Evolutionary conservation across 805 yeast genomes (phyloP), one percentile per base, ranked within the genome.

Genomic region (Blastobotrys attinorum): DNA sequence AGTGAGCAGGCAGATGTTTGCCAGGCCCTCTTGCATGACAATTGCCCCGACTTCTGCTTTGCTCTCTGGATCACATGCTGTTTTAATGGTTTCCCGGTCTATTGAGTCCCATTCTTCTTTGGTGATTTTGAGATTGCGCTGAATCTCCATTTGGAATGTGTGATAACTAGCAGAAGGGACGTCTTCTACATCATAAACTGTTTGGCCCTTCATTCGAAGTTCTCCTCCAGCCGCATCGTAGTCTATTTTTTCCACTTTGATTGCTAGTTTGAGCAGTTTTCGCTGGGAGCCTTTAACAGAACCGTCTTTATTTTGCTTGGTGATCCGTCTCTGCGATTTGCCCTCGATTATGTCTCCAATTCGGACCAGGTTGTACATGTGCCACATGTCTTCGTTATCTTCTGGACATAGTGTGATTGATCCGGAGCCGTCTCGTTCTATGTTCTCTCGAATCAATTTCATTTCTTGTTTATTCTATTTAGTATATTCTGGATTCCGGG

Each of bases 21-120:
- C 96, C 42, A 92, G 76, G 17, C 97, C 98, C 56, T 92, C 97
- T 62, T 90, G 88, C 55, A 92, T 63, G 0, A 89, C 95, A 20
- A 92, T 79, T 1, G 97, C 97, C 2, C 95, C 98, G 17, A 90
- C 76, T 55, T 90, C 97, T 0, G 96, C 95, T 57, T 80, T 81
- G 31, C 76, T 73, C 45, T 81, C 95, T 15, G 84, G 72, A 16
- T 32, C 18, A 4, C 36, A 15, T n/a, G 18, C 18, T 3, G 17
- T 32, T 4, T n/a, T 6, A 4, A 32, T 15, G 10, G 15, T n/a
- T 15, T 17, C 36, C 8, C 21, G 17, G 20, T 84, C 77, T 39
- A 87, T 77, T 2, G 95, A 77, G 61, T 90, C 96, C 89, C 95
- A 88, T 43, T 77, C 83, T 18, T 76, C 73, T 57, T 90, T 92